A percentile compares a stretch with the other conserved stretches of the same genome.
Conservation (phyloP, 179 eudicot species). For the Patellifolia procumbens region DNA sequence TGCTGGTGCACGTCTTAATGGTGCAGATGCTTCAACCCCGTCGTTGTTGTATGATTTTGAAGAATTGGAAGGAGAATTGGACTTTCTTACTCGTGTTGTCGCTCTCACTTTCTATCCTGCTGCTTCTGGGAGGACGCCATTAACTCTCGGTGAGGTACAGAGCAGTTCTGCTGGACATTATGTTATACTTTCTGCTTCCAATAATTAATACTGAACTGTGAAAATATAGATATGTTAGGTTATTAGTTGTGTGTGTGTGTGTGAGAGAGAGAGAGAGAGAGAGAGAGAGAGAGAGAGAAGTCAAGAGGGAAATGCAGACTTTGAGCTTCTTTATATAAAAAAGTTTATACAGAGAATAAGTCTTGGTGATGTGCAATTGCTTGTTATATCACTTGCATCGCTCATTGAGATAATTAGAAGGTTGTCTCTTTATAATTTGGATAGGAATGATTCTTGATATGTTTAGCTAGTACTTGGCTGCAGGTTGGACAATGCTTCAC, state of each 20-base stretch:
- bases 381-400: background rate
- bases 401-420: background rate
- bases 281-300: no score
- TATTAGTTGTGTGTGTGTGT: no score
- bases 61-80: constrained; percentile 93
- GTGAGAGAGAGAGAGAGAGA: no score
- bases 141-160: constrained; percentile 96
- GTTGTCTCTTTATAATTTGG: background rate
- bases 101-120: constrained; percentile 85
- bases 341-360: background rate
- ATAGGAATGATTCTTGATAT: background rate
- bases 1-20: constrained; percentile 84
- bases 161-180: constrained; percentile 24
- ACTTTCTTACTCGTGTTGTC: constrained; percentile 92
- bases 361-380: background rate
- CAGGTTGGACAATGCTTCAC: no score
- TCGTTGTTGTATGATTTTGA: constrained; percentile 87
- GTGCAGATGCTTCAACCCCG: constrained; percentile 57
- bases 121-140: constrained; percentile 66
- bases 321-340: background rate
- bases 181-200: constrained; percentile 8
- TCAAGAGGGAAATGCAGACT: background rate
- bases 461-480: background rate
- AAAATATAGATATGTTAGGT: constrained; percentile 8
- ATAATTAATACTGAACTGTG: constrained; percentile 1